Evolutionary conservation across 2,329 filamentous ascomycete species (phyloP), one percentile per base, ranked within the genome.

Genomic region (Pezicula neosporulosa): DNA sequence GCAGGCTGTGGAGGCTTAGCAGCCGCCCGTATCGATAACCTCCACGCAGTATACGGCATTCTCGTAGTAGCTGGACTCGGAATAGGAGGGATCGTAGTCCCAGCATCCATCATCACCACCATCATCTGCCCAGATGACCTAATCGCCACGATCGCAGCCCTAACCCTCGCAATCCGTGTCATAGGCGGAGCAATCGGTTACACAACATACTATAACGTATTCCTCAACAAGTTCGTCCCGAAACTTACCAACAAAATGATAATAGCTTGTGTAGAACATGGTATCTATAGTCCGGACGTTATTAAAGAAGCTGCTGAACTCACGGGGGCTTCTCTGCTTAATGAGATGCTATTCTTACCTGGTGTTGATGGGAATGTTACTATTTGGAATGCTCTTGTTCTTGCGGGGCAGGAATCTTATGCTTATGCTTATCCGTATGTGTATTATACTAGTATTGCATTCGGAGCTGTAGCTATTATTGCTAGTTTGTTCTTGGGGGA

Each of bases 111-210:
- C 57, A 85, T 88, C 51, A 81, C 82, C 6, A 84, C 82, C 9
- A 87, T 88, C 59, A 82, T 87, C 57, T 87, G 83, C 54, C 84
- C 85, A 0, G 81, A 85, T 61, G 84, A 88, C 49, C 73, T 88
- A 6, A 88, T 89, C 56, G 85, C 83, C 7, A 88, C 85, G 2
- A 76, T 87, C 43, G 80, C 84, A 1, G 83, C 86, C 6, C 71
- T 89, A 19, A 87, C 85, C 0, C 77, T 89, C 36, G 78, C 83
- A n/a, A 81, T 89, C 57, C 83, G 86, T 36, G 82, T 86, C 49
- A 76, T 88, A 35, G 85, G 86, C 44, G 85, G 85, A 28, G 77
- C 79, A 12, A 78, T 88, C 53, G 85, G 82, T 33, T 86, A 83
- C 63, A 76, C 77, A n/a, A 72, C 79, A 44, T 76, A 75, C 61